phyloP scores from a whole-genome alignment of 495 filamentous ascomycete genomes.

The Trichocladium uniseriatum region DNA sequence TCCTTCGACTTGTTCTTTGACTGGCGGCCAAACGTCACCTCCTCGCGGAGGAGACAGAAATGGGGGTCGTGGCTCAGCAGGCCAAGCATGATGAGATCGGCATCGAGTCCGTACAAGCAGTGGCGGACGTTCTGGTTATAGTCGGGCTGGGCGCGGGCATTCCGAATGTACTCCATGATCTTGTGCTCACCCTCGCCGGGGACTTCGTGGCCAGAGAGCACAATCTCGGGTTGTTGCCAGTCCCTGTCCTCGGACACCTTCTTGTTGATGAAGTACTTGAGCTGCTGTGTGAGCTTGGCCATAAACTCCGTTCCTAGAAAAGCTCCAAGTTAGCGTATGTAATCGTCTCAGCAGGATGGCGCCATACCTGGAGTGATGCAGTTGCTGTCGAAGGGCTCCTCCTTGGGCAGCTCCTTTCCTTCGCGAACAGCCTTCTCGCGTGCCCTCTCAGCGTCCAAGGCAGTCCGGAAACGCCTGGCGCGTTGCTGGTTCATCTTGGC shows the following conservation, averaged over 20 bases:
- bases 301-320: slow-evolving; percentile 72
- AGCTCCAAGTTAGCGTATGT: neutral
- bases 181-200: slow-evolving; percentile 99
- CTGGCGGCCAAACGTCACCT: slow-evolving; percentile 91
- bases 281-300: slow-evolving; percentile 84
- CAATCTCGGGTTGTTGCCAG: slow-evolving; percentile 93
- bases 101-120: slow-evolving; percentile 95
- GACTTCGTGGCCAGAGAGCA: slow-evolving; percentile 97
- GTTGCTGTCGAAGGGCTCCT: slow-evolving; percentile 96
- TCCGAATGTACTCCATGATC: slow-evolving; percentile 99
- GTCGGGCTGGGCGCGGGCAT: slow-evolving; percentile 84
- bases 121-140: slow-evolving; percentile 96
- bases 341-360: too few species aligned
- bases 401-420: slow-evolving; percentile 86
- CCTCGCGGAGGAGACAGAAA: slow-evolving; percentile 93
- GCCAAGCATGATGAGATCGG: slow-evolving; percentile 97
- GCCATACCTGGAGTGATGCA: slow-evolving; percentile 80
- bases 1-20: slow-evolving; percentile 83
- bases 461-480: slow-evolving; percentile 88
- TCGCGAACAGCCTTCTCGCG: slow-evolving; percentile 82
- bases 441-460: slow-evolving; percentile 79
- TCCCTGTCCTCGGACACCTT: slow-evolving; percentile 95
- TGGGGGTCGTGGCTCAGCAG: slow-evolving; percentile 96
- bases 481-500: slow-evolving; percentile 99
- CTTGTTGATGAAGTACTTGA: slow-evolving; percentile 98